A percentile compares a stretch with the other conserved stretches of the same genome.
These are phyloP conservation scores for Capillidium heterosporum DNA, from an alignment of 371 early-diverging fungal genomes.

Conservation along the genomic window DNA sequence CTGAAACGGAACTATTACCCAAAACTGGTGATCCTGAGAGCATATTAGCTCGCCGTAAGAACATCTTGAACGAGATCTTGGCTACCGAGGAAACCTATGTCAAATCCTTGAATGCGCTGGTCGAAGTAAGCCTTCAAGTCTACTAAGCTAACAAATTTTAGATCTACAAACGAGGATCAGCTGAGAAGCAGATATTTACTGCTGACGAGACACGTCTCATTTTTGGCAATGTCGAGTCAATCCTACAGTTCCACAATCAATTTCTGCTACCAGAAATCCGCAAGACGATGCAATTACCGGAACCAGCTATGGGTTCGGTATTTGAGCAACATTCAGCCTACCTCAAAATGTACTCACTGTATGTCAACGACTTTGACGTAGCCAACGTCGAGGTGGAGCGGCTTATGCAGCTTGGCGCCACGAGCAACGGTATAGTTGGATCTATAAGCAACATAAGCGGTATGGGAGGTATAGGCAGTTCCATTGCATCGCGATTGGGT, in stretches of 20 bases:
- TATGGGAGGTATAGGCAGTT: conserved; percentile 11
- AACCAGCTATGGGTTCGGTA: conserved; percentile 17
- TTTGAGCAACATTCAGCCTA: conserved; percentile 24
- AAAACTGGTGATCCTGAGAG: conserved; percentile 8
- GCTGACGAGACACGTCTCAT: conserved; percentile 27
- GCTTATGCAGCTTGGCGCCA: conserved; percentile 12
- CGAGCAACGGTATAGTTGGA: conserved; percentile 5
- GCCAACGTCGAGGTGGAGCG: conserved; percentile 28
- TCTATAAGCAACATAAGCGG: too few species aligned
- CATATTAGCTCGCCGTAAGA: conserved; percentile 12
- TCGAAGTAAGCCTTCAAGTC: conserved; percentile 9
- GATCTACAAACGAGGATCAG: conserved; percentile 13
- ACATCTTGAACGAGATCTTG: conserved; percentile 42
- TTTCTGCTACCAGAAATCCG: conserved; percentile 39
- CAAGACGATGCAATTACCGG: conserved; percentile 9
- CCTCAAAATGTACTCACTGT: conserved; percentile 47
- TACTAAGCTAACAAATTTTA: too few species aligned
- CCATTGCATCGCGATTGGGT: conserved; percentile 6
- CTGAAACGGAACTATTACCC: conserved; percentile 10
- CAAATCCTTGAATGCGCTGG: conserved; percentile 32
- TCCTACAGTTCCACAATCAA: conserved; percentile 39
- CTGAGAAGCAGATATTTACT: conserved; percentile 7
- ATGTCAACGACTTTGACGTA: conserved; percentile 54
- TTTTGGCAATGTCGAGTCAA: conserved; percentile 48
- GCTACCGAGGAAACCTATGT: conserved; percentile 65